A percentile compares a stretch with the other conserved stretches of the same genome.
Evolutionary conservation across 495 filamentous ascomycete species (phyloP).

Genomic region (Aspergillus nanangensis): DNA sequence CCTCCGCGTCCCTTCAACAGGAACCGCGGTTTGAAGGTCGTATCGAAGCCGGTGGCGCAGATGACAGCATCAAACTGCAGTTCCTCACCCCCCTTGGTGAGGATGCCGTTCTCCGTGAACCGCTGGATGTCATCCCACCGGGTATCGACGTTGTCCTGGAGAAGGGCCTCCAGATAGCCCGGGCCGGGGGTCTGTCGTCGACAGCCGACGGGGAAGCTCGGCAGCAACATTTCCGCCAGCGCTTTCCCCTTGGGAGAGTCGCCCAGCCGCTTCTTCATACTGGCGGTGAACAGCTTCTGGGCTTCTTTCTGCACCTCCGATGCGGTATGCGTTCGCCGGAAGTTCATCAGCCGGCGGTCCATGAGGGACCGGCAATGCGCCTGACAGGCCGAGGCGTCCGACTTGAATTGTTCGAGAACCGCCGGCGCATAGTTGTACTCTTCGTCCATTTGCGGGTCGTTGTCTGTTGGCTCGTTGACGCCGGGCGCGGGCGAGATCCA

Average conservation of each 20-base stretch:
- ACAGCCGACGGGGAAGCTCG: constrained; percentile 3
- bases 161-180: not conserved
- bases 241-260: constrained; percentile 5
- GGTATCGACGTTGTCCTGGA: constrained; percentile 2
- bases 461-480: constrained; percentile 3
- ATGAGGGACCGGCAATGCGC: constrained; percentile 11
- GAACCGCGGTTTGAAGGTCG: constrained; percentile 1
- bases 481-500: constrained; percentile 4
- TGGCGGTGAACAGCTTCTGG: constrained; percentile 4
- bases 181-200: constrained; percentile 3
- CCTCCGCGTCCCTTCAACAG: not conserved
- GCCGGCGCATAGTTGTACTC: not conserved
- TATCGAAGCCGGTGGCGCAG: constrained; percentile 2
- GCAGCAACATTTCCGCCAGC: not conserved
- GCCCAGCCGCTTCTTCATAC: constrained; percentile 7
- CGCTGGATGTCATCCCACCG: not conserved
- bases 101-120: not conserved
- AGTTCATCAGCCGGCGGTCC: constrained; percentile 11
- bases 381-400: constrained; percentile 4
- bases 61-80: constrained; percentile 1
- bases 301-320: constrained; percentile 7
- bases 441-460: constrained; percentile 5
- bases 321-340: constrained; percentile 8
- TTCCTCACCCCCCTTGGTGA: not conserved
- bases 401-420: not conserved